Base-by-base conservation (phyloP, 225 moss, liverwort and hornwort species). In the Sphagnum contortum region DNA sequence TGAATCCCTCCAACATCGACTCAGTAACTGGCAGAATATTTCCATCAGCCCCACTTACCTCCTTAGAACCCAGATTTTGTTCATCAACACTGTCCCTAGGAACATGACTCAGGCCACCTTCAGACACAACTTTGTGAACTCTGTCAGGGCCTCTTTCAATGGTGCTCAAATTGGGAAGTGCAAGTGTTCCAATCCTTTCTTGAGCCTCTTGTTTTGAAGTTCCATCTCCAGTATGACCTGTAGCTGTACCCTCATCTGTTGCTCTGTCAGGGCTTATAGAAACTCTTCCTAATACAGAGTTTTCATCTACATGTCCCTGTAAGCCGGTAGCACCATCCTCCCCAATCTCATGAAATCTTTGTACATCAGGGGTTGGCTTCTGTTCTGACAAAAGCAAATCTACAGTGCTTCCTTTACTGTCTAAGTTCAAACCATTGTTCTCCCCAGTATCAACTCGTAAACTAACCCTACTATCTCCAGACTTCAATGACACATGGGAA, bases 371-470 rank as follows among this genome's bases (percentile, higher is more conserved):
- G 57, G 45, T 54, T 13, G 64, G 60, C 63, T 45, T 11, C 44
- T 58, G 12, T 56, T 51, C 57, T 44, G 44, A 47, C 59, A 29
- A 29, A 29, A 29, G 29, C 29, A 29, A 29, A 29, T 55, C 66
- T 52, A 61, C 54, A 55, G 10, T 13, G n/a, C 61, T 12, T 50
- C 62, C 49, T 55, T 73, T 72, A 44, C 60, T 60, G 10, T 68
- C 12, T 63, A 69, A 49, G 46, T 52, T 47, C 12, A 49, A 55
- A 64, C 57, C 56, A 13, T 57, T 63, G 46, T 69, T 70, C 67
- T 74, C 60, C 10, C n/a, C 69, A 8, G n/a, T 57, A 52, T 67
- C 73, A 61, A 65, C 64, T 57, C 56, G 64, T 57, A 74, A 59
- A 64, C 53, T 65, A 4, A 71, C 61, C 69, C 66, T 47, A 48